Base-by-base conservation (phyloP, 495 filamentous ascomycete genomes). In the Amphirosellinia nigrospora region DNA sequence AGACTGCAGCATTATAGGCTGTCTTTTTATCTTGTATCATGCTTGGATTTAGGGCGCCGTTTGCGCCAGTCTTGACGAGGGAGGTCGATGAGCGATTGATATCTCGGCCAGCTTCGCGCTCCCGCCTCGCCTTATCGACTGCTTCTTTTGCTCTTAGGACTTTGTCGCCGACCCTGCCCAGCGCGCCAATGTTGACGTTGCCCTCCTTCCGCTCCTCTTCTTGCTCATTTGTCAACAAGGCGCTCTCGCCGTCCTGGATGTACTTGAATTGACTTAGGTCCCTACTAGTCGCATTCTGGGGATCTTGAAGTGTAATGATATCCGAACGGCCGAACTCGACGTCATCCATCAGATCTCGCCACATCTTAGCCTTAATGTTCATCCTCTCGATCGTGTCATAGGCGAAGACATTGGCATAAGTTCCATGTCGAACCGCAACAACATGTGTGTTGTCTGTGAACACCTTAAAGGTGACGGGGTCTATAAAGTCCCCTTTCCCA, bases 381-480 rank as follows among this genome's bases (percentile, higher is more conserved):
- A 98, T 86, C 71, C 93, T 86, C 79, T 98, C 93, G 13, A 98
- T 87, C 3, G 96, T 99, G 76, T 98, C 96, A 88, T 90, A 97
- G 11, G 94, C 89, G 77, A 97, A 99, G 8, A 97, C 96, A 82
- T 98, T 98, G 41, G 93, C 94, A 45, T 93, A 92, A 46, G 76
- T 87, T 21, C 84, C 86, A 73, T 92, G 93, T 58, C 90, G 85
- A 69, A 99, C 82, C 36, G 94, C 94, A 53, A 98, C 93, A 53
- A 99, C 92, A 78, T 99, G 96, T 10, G 96, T 97, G 78, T 98
- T 98, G 77, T 99, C 94, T 45, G 96, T 99, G 73, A 99, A 90
- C 13, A 96, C 90, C 81, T 99, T 99, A 85, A 91, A 98, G 4
- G 93, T 97, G 26, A 99, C 95, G 1, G 96, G 96, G 78, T 99